A percentile compares a stretch with the other conserved stretches of the same genome.
Evolutionary conservation across 495 filamentous ascomycete species (phyloP).

Genomic region (Cetradonia linearis): DNA sequence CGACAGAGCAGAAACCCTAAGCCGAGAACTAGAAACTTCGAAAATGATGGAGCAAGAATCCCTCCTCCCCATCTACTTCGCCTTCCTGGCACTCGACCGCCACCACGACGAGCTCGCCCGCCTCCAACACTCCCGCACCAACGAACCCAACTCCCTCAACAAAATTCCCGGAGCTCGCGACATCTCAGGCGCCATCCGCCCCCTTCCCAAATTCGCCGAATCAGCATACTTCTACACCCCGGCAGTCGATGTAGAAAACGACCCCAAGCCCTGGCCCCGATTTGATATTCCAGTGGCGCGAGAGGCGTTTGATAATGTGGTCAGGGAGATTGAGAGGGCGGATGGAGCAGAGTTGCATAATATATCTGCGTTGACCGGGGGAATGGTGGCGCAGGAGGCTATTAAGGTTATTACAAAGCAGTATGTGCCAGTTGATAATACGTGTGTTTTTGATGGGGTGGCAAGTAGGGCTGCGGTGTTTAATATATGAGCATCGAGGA

Average conservation of each 20-base stretch:
- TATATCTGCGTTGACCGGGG: slow-evolving; percentile 79
- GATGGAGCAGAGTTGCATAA: slow-evolving; percentile 88
- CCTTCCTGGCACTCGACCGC: slow-evolving; percentile 53
- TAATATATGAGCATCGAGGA: slow-evolving; percentile 21
- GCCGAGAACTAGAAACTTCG: slow-evolving; percentile 20
- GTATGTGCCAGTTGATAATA: slow-evolving; percentile 92
- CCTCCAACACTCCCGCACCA: slow-evolving; percentile 2
- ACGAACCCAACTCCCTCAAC: not conserved
- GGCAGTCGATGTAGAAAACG: slow-evolving; percentile 1
- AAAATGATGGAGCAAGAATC: slow-evolving; percentile 34
- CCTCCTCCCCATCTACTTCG: slow-evolving; percentile 68
- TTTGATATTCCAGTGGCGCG: slow-evolving; percentile 8
- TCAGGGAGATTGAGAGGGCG: slow-evolving; percentile 60
- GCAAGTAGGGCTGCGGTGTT: slow-evolving; percentile 67
- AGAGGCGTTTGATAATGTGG: slow-evolving; percentile 38
- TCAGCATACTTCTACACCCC: slow-evolving; percentile 14
- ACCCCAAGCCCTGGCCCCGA: slow-evolving; percentile 10
- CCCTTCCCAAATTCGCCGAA: slow-evolving; percentile 7
- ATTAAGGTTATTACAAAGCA: slow-evolving; percentile 95
- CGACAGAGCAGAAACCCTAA: slow-evolving; percentile 26
- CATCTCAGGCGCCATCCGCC: slow-evolving; percentile 4
- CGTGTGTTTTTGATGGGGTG: slow-evolving; percentile 86
- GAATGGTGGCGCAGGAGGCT: slow-evolving; percentile 88
- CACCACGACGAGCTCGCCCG: slow-evolving; percentile 14
- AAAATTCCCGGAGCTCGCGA: not conserved